phyloP scores from a whole-genome alignment of 2,329 filamentous ascomycete genomes.

The Diaporthe vexans region DNA sequence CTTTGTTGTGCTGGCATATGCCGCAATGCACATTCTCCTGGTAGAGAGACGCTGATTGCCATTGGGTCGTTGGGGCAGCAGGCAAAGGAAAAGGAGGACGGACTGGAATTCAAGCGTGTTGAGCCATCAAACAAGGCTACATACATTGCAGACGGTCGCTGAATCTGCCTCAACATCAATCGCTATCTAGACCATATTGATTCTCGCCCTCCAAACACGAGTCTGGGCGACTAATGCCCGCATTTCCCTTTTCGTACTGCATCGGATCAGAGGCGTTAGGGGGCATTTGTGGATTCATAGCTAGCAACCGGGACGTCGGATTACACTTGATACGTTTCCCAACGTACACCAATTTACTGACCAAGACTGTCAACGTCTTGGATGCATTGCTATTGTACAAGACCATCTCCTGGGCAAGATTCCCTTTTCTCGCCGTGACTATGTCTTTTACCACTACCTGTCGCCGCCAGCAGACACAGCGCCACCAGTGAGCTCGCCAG shows the following conservation, averaged over 20 bases:
- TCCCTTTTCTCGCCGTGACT: background rate
- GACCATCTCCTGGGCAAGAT: background rate
- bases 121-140: slow-evolving; percentile 19
- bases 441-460: background rate
- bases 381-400: slow-evolving; percentile 14
- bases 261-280: slow-evolving; percentile 44
- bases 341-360: slow-evolving; percentile 28
- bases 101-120: slow-evolving; percentile 20
- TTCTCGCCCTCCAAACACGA: slow-evolving; percentile 26
- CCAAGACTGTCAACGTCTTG: background rate
- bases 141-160: slow-evolving; percentile 16
- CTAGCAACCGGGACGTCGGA: slow-evolving; percentile 44
- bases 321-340: slow-evolving; percentile 32
- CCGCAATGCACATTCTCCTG: slow-evolving; percentile 92
- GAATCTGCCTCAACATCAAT: slow-evolving; percentile 22
- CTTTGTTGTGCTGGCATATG: slow-evolving; percentile 91
- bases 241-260: slow-evolving; percentile 36
- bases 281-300: slow-evolving; percentile 42
- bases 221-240: background rate
- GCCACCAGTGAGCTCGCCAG: slow-evolving; percentile 72
- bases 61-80: background rate
- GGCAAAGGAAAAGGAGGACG: background rate
- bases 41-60: slow-evolving; percentile 82
- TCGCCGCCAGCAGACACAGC: slow-evolving; percentile 48
- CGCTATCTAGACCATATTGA: slow-evolving; percentile 29